Evolutionary conservation across 352 stramenopile genomes (phyloP), one percentile per base, ranked within the genome.

Genomic region (Pythium chondricola): DNA sequence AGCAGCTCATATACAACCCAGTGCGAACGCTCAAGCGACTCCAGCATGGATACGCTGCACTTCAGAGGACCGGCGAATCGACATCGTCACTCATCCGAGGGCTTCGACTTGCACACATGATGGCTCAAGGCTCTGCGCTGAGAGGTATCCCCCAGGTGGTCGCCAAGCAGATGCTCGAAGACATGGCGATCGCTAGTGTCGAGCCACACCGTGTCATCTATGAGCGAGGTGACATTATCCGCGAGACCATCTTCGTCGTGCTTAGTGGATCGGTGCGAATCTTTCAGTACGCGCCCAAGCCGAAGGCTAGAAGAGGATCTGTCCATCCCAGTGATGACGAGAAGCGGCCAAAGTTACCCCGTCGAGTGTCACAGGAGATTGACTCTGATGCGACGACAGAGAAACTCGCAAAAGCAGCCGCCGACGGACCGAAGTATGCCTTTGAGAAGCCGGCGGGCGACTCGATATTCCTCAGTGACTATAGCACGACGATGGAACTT

Each of bases 1-100:
- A 69, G 11, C 43, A 58, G 9, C 13, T 82, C 22, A 46, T 76
- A 9, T 78, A 67, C 60, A 74, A 78, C 21, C 67, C 67, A 3
- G 35, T 63, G 6, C 58, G 67, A n/a, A 49, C 61, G 11, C 36
- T 74, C 13, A 70, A 69, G 45, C 57, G 65, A 29, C 42, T 70
- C 2, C 36, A 63, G 29, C 56, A 67, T 13, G 39, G 38, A n/a
- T 48, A 21, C 22, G 24, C 57, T 3, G n/a, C 29, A 2, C 24
- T 57, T 1, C 2, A 50, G 17, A 31, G 46, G 6, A 18, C 29
- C 14, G 46, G 49, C 7, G 39, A 10, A 5, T 30, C 46, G 1
- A 4, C 26, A 14, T 18, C 45, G 4, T 42, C 39, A 4, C n/a
- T 49, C 13, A 21, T 65, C n/a, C 49, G 32, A 42, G 43, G 38